Percentiles rank a stretch among this genome's conserved stretches.
Conservation (phyloP, 1,139 yeast genomes). For the Kodamaea ohmeri region DNA sequence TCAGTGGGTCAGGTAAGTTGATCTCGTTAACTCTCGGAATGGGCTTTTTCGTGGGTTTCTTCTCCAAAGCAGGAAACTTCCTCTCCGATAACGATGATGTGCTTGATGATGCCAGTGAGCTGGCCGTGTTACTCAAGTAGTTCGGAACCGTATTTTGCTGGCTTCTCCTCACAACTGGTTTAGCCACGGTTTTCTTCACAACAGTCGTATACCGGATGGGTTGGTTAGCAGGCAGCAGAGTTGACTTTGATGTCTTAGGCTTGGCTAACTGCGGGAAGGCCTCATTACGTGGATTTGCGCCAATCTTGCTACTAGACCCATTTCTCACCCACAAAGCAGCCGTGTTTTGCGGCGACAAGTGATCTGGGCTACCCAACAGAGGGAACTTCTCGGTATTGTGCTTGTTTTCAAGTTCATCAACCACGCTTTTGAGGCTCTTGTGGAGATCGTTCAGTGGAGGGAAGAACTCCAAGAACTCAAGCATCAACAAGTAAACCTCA, state of each 20-base stretch:
- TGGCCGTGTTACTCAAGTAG: slow-evolving; percentile 9
- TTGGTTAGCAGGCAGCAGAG: slow-evolving; percentile 18
- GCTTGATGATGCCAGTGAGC: slow-evolving; percentile 6
- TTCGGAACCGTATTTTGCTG: slow-evolving; percentile 20
- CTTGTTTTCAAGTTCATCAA: slow-evolving; percentile 22
- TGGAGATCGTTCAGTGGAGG: slow-evolving; percentile 34
- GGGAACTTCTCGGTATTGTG: slow-evolving; percentile 31
- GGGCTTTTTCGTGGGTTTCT: slow-evolving; percentile 31
- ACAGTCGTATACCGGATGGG: slow-evolving; percentile 46
- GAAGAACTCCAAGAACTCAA: slow-evolving; percentile 57
- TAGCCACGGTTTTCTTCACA: slow-evolving; percentile 22
- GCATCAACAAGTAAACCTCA: slow-evolving; percentile 52
- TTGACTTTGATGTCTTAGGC: slow-evolving; percentile 33
- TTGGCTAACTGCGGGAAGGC: slow-evolving; percentile 55
- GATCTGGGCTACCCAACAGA: slow-evolving; percentile 19
- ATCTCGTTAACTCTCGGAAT: slow-evolving; percentile 44
- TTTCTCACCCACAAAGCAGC: slow-evolving; percentile 31
- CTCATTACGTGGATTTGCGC: slow-evolving; percentile 21
- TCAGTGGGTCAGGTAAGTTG: slow-evolving; percentile 22
- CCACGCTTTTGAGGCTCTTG: slow-evolving; percentile 25
- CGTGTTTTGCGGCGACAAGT: slow-evolving; percentile 9
- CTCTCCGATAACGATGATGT: slow-evolving; percentile 15
- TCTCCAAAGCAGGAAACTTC: slow-evolving; percentile 43
- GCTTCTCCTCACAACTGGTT: slow-evolving; percentile 14
- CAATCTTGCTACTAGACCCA: slow-evolving; percentile 9